These are phyloP conservation scores for Agroathelia rolfsii DNA, from an alignment of 1,284 basidiomycete species.

Conservation along the genomic window DNA sequence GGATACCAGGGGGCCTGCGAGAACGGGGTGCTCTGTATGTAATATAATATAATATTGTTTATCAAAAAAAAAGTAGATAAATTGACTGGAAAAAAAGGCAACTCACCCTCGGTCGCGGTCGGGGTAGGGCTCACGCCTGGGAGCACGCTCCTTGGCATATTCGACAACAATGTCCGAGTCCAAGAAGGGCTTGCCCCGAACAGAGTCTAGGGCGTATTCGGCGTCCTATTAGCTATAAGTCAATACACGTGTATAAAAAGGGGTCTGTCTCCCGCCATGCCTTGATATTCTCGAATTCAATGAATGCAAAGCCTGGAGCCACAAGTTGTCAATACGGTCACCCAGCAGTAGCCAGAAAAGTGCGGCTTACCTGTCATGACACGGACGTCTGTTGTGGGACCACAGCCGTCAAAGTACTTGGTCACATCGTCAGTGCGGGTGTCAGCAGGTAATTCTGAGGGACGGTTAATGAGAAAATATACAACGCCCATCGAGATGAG, in stretches of 20 bases:
- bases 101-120: conserved; percentile 33
- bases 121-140: conserved; percentile 70
- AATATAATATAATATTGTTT: no score
- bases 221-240: conserved; percentile 55
- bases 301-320: conserved; percentile 89
- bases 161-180: conserved; percentile 84
- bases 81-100: conserved; percentile 17
- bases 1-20: conserved; percentile 70
- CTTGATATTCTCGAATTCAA: conserved; percentile 83
- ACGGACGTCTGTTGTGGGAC: conserved; percentile 80
- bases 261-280: conserved; percentile 33
- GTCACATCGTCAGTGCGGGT: conserved; percentile 70
- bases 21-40: conserved; percentile 38
- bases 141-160: conserved; percentile 82
- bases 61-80: no score
- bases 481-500: no score
- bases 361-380: conserved; percentile 96
- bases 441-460: conserved; percentile 63
- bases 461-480: no score
- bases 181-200: conserved; percentile 83
- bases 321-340: no score
- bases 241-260: conserved; percentile 4
- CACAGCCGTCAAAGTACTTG: conserved; percentile 82
- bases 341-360: no score
- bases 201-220: conserved; percentile 80